These are phyloP conservation scores for Saccharata proteae DNA, from an alignment of 2,329 filamentous ascomycete genomes.

Conservation along the genomic window DNA sequence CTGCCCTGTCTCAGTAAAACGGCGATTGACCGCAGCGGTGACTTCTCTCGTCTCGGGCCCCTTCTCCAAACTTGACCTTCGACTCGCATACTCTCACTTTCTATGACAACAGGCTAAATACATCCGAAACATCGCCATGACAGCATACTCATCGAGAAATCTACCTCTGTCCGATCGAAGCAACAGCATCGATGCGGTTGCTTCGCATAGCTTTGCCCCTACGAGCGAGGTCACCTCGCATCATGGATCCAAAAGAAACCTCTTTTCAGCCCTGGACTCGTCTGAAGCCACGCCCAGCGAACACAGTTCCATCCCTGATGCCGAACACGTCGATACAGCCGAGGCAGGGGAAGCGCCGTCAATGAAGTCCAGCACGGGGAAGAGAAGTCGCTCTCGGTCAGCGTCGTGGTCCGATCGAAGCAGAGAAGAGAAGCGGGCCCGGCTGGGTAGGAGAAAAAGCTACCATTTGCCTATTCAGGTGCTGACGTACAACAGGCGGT, in stretches of 20 bases:
- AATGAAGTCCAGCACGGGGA: conserved; percentile 1
- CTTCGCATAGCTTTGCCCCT: not conserved
- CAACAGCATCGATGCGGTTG: conserved; percentile 5
- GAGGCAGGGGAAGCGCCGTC: conserved; percentile 1
- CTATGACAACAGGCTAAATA: too few species aligned
- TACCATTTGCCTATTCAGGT: too few species aligned
- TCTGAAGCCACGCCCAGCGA: conserved; percentile 10
- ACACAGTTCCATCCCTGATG: conserved; percentile 8
- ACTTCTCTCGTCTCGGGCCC: too few species aligned
- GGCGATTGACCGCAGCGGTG: too few species aligned
- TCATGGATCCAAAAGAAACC: conserved; percentile 1
- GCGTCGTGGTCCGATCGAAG: not conserved
- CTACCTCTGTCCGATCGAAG: conserved; percentile 7
- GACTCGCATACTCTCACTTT: too few species aligned
- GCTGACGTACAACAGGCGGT: conserved; percentile 1
- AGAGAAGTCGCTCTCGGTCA: conserved; percentile 1
- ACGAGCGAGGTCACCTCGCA: not conserved
- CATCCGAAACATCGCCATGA: too few species aligned
- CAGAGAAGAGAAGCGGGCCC: conserved; percentile 4
- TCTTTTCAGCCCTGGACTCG: conserved; percentile 9
- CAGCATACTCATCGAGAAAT: conserved; percentile 3
- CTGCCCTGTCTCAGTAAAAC: too few species aligned
- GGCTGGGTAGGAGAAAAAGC: not conserved
- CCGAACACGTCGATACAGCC: conserved; percentile 1
- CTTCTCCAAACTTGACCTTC: too few species aligned